Conservation (phyloP, 441 rosid species). For the Monsonia emarginata region DNA sequence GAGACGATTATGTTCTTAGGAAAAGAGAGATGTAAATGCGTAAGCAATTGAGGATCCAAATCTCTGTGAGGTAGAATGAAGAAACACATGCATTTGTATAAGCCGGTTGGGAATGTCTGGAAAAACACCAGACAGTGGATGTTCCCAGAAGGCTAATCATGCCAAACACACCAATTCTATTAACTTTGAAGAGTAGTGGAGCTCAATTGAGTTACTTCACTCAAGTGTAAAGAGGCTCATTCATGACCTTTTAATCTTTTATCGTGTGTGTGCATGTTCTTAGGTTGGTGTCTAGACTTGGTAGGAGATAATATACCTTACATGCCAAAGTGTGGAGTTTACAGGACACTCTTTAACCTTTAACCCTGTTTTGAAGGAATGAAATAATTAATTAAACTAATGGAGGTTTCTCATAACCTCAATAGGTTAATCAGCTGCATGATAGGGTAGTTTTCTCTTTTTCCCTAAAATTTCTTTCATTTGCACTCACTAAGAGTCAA, state of each 20-base stretch:
- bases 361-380: too few species aligned
- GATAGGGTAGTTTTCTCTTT: too few species aligned
- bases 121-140: not conserved
- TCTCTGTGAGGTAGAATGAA: not conserved
- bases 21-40: not conserved
- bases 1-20: too few species aligned
- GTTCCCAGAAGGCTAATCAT: not conserved
- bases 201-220: not conserved
- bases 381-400: too few species aligned
- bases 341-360: too few species aligned
- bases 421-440: too few species aligned
- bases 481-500: too few species aligned
- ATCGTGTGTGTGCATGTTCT: not conserved
- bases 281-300: constrained; percentile 1
- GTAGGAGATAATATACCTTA: too few species aligned
- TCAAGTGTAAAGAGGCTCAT: not conserved
- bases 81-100: not conserved
- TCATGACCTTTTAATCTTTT: not conserved
- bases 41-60: not conserved
- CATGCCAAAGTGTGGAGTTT: too few species aligned
- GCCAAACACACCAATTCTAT: not conserved
- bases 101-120: not conserved
- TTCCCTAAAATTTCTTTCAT: too few species aligned
- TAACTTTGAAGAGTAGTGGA: not conserved
- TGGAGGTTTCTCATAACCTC: too few species aligned